Base-by-base conservation (phyloP, 2,329 filamentous ascomycete genomes). In the Hypoxylon sp. region DNA sequence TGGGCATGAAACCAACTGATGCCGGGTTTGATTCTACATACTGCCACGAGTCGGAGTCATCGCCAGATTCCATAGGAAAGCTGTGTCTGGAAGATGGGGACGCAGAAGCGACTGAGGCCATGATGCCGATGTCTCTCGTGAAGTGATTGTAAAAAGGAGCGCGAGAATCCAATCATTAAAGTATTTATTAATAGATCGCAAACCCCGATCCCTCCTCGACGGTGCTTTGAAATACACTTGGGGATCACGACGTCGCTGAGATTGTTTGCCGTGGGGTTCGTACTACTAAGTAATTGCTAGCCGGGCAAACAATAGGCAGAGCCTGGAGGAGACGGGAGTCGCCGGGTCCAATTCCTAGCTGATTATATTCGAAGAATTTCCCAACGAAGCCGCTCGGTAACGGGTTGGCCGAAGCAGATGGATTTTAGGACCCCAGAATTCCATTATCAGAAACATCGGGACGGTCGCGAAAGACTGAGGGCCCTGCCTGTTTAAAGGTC, bases 1-100 rank as follows among this genome's bases (percentile, higher is more conserved):
- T 87, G 27, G 83, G 81, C 17, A 85, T 77, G 66, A 86, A 84
- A 17, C 80, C 82, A 59, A 75, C 74, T 25, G 77, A 76, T n/a
- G 77, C 72, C 11, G 77, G 75, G 49, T 76, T 77, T 22, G 74
- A 75, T 27, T 77, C 74, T 71, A 78, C 71, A 74, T 77, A 74
- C 57, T 79, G 76, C 77, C 76, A 78, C 8, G 73, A 79, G 46
- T 79, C 78, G 37, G 76, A 73, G 48, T 79, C 78, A 22, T 79
- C 78, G 17, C 73, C 72, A 31, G 77, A 79, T 56, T 78, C 76
- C 50, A 73, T 68, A 48, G 64, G 69, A 60, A 77, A 78, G 62
- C 70, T 74, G 49, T 75, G 71, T 49, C 68, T 69, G 20, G 77
- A 76, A 2, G 77, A 75, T 56, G 75, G 71, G 31, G 75, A 78